Evolutionary conservation across 1,284 basidiomycete species (phyloP).

Genomic region (Abortiporus biennis): DNA sequence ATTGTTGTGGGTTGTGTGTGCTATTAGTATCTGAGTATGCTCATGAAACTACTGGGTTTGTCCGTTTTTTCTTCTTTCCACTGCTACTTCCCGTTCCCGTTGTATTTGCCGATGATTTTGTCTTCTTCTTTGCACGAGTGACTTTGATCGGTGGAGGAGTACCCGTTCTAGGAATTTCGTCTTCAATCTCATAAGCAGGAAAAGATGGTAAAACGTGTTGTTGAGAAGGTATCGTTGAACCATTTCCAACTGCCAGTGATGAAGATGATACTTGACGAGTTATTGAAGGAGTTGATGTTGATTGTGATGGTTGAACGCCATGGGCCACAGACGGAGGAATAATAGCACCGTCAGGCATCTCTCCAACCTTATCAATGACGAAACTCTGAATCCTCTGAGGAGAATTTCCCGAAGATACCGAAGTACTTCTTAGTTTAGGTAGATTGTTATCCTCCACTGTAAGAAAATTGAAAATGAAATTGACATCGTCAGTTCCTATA

Average conservation of each 20-base stretch:
- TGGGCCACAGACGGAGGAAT: constrained; percentile 8
- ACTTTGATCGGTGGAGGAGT: constrained; percentile 73
- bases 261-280: too few relatives aligned
- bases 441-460: constrained; percentile 16
- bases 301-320: background rate
- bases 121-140: constrained; percentile 66
- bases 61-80: constrained; percentile 56
- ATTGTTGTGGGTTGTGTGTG: constrained; percentile 8
- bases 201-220: constrained; percentile 40
- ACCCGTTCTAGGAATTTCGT: constrained; percentile 36
- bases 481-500: too few relatives aligned
- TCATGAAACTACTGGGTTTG: too few relatives aligned
- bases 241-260: too few relatives aligned
- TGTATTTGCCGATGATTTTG: constrained; percentile 26
- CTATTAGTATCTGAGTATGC: constrained; percentile 12
- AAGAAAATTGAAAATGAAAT: too few relatives aligned
- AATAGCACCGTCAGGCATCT: constrained; percentile 68
- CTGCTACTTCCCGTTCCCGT: too few relatives aligned
- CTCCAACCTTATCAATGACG: constrained; percentile 73
- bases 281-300: background rate
- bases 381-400: constrained; percentile 32
- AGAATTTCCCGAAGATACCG: too few relatives aligned
- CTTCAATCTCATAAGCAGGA: constrained; percentile 49
- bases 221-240: constrained; percentile 13
- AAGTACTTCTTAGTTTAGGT: constrained; percentile 23